These are phyloP conservation scores for Penicillium sp. DNA, from an alignment of 2,329 filamentous ascomycete genomes.

Conservation along the genomic window DNA sequence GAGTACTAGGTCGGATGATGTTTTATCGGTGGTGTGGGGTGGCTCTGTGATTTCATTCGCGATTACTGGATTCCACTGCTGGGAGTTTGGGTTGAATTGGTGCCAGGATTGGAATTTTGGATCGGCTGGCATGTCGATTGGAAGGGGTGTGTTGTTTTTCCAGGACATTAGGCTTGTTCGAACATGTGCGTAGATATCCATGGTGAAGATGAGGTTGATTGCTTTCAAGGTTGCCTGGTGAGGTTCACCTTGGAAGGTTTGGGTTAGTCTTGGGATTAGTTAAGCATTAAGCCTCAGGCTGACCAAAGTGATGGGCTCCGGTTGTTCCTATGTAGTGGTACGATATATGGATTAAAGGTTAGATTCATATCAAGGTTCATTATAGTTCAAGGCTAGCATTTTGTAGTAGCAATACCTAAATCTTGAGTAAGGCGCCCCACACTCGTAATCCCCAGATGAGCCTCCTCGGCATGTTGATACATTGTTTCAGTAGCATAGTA, in stretches of 20 bases:
- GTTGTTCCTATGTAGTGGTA: background rate
- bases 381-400: background rate
- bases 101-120: slow-evolving; percentile 6
- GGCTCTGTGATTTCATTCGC: background rate
- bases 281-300: background rate
- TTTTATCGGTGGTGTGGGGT: background rate
- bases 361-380: background rate
- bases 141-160: background rate
- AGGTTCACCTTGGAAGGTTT: background rate
- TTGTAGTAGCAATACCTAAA: background rate
- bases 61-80: background rate
- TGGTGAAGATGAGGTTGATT: background rate
- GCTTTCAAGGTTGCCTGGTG: background rate
- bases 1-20: background rate
- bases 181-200: background rate
- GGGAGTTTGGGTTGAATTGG: background rate
- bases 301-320: background rate
- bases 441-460: background rate
- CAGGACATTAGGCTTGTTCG: background rate
- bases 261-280: background rate
- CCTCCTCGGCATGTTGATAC: background rate
- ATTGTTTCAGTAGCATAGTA: no score
- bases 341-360: background rate
- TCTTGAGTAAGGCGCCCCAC: background rate
- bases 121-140: background rate